Conservation (phyloP, 495 filamentous ascomycete species). For the Penicillium malachiteum region DNA sequence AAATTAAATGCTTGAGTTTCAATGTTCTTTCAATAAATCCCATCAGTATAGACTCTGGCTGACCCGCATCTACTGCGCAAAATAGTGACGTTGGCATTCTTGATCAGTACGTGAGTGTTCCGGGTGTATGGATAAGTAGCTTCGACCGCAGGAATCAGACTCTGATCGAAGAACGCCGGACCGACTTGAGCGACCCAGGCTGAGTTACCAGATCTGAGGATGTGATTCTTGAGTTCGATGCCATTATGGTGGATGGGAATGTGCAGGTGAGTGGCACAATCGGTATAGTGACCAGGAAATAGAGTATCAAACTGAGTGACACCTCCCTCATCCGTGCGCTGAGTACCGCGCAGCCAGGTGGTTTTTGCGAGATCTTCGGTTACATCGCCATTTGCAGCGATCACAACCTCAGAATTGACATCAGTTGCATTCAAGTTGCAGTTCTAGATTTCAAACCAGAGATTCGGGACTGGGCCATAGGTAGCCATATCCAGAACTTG, state of each 20-base stretch:
- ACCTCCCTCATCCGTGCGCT: slow-evolving; percentile 45
- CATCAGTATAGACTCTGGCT: too few species aligned
- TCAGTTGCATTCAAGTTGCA: not conserved
- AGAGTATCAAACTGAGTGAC: slow-evolving; percentile 47
- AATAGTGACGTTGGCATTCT: too few species aligned
- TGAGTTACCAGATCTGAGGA: slow-evolving; percentile 41
- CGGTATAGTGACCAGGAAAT: slow-evolving; percentile 54
- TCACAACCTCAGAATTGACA: not conserved
- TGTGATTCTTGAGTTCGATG: slow-evolving; percentile 45
- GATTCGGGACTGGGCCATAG: not conserved
- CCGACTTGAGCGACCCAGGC: slow-evolving; percentile 54
- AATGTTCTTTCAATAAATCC: too few species aligned
- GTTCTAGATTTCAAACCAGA: not conserved
- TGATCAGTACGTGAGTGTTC: slow-evolving; percentile 46
- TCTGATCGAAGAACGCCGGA: slow-evolving; percentile 60
- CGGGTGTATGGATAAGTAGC: slow-evolving; percentile 52
- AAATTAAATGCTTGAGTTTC: too few species aligned
- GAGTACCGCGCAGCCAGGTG: slow-evolving; percentile 40
- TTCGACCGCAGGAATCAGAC: slow-evolving; percentile 46
- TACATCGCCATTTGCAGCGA: not conserved
- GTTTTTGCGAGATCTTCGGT: not conserved
- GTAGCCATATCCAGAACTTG: not conserved
- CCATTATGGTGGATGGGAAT: slow-evolving; percentile 47
- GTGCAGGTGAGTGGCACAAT: slow-evolving; percentile 50
- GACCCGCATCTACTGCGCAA: too few species aligned